Evolutionary conservation across 495 filamentous ascomycete genomes (phyloP).

Genomic region (Neurospora terricola): DNA sequence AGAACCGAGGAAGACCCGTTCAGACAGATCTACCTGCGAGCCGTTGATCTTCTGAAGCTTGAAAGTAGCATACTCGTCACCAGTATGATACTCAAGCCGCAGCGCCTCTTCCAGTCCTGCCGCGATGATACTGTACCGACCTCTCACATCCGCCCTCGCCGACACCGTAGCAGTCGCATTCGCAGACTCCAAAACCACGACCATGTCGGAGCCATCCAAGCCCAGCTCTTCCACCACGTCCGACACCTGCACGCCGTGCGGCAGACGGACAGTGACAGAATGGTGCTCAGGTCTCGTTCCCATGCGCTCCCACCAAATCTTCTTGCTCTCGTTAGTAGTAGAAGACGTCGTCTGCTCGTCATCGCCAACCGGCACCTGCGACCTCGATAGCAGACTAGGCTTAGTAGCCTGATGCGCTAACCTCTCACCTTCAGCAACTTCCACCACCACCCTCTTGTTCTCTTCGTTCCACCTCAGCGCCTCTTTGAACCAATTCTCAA

Average conservation of each 20-base stretch:
- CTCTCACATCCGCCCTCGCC: slow-evolving; percentile 38
- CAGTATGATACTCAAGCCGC: slow-evolving; percentile 43
- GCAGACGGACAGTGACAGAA: slow-evolving; percentile 21
- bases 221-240: slow-evolving; percentile 40
- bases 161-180: slow-evolving; percentile 27
- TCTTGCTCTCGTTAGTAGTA: not conserved
- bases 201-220: slow-evolving; percentile 28
- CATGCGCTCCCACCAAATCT: slow-evolving; percentile 18
- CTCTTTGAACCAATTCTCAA: slow-evolving; percentile 67
- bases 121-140: slow-evolving; percentile 60
- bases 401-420: slow-evolving; percentile 17
- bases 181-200: slow-evolving; percentile 45
- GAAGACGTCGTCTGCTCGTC: not conserved
- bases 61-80: slow-evolving; percentile 26
- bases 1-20: slow-evolving; percentile 20
- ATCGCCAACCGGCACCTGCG: slow-evolving; percentile 1
- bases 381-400: slow-evolving; percentile 16
- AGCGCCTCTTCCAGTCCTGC: slow-evolving; percentile 42
- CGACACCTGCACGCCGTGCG: slow-evolving; percentile 29
- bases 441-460: slow-evolving; percentile 13
- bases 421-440: slow-evolving; percentile 6
- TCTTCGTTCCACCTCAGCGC: slow-evolving; percentile 44
- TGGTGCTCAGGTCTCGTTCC: slow-evolving; percentile 18
- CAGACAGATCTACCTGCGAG: slow-evolving; percentile 5
- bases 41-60: slow-evolving; percentile 8